Conservation (phyloP, 2,329 filamentous ascomycete genomes). For the Aspergillus tanneri region DNA sequence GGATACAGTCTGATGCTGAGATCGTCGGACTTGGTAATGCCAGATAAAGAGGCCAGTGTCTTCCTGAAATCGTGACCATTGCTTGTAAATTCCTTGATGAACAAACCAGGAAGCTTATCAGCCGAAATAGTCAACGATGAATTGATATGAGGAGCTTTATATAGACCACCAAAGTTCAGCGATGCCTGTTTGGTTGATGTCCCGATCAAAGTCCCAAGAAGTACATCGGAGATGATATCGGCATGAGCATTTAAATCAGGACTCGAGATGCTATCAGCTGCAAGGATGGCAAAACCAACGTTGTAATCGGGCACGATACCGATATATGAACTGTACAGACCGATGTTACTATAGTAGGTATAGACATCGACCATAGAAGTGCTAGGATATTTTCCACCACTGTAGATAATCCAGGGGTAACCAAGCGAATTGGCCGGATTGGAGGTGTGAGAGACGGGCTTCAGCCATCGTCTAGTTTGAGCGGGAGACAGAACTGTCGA, state of each 20-base stretch:
- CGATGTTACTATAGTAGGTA: conserved; percentile 33
- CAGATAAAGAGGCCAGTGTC: neutral
- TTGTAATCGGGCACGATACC: conserved; percentile 37
- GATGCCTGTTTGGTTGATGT: neutral
- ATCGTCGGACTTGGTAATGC: neutral
- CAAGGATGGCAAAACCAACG: conserved; percentile 37
- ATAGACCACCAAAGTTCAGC: neutral
- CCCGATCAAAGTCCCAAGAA: conserved; percentile 28
- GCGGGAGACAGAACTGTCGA: conserved; percentile 35
- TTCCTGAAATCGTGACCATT: conserved; percentile 3
- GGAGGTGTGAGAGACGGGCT: conserved; percentile 41
- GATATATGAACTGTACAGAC: conserved; percentile 35
- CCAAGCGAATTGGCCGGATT: conserved; percentile 36
- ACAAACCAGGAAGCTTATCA: conserved; percentile 2
- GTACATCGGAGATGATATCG: conserved; percentile 27
- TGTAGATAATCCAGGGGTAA: conserved; percentile 41
- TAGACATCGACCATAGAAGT: conserved; percentile 37
- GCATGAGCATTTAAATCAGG: conserved; percentile 27
- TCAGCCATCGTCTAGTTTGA: conserved; percentile 43
- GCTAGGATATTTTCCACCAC: conserved; percentile 15
- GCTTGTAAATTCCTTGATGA: conserved; percentile 4
- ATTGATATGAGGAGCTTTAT: neutral
- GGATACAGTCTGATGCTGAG: conserved; percentile 11
- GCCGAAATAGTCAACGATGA: neutral
- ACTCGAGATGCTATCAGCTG: conserved; percentile 19